Percentiles rank a stretch among this genome's conserved stretches.
Conservation (phyloP, 2,329 filamentous ascomycete genomes). For the Botrytis byssoidea region DNA sequence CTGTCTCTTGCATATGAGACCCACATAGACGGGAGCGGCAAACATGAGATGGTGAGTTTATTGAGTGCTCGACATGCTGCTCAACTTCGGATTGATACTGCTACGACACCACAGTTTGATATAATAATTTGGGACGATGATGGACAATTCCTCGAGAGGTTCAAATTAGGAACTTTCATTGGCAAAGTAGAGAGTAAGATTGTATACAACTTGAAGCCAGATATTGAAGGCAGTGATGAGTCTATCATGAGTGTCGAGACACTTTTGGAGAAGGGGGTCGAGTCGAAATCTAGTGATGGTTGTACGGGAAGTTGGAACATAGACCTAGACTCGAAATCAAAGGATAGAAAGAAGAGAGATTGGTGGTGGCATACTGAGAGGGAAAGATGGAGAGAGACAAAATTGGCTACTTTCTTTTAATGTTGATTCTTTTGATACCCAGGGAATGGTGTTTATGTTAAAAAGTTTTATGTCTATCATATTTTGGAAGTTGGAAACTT, state of each 20-base stretch:
- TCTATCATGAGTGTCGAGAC: conserved; percentile 55
- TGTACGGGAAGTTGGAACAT: conserved; percentile 31
- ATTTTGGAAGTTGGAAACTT: neutral
- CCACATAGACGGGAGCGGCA: conserved; percentile 18
- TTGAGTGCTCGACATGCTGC: conserved; percentile 59
- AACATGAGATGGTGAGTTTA: conserved; percentile 28
- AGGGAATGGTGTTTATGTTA: conserved; percentile 6
- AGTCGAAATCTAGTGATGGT: conserved; percentile 30
- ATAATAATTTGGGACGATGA: conserved; percentile 53
- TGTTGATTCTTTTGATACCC: conserved; percentile 19
- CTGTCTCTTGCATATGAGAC: conserved; percentile 11
- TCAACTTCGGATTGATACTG: conserved; percentile 62
- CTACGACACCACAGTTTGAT: conserved; percentile 53
- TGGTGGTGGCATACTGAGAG: conserved; percentile 37
- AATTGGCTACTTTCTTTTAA: conserved; percentile 32
- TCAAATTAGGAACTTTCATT: conserved; percentile 59
- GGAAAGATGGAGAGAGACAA: conserved; percentile 33
- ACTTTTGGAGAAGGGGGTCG: conserved; percentile 42
- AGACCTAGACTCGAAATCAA: conserved; percentile 23
- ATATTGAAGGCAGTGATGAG: conserved; percentile 52
- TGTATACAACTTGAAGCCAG: conserved; percentile 56
- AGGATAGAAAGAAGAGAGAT: conserved; percentile 32
- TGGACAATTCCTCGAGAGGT: conserved; percentile 51
- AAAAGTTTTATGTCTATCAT: neutral
- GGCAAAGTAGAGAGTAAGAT: conserved; percentile 60